Percentiles rank a stretch among this genome's conserved stretches.
These are phyloP conservation scores for Stereum hirsutum DNA, from an alignment of 1,284 basidiomycete species.

Conservation along the genomic window DNA sequence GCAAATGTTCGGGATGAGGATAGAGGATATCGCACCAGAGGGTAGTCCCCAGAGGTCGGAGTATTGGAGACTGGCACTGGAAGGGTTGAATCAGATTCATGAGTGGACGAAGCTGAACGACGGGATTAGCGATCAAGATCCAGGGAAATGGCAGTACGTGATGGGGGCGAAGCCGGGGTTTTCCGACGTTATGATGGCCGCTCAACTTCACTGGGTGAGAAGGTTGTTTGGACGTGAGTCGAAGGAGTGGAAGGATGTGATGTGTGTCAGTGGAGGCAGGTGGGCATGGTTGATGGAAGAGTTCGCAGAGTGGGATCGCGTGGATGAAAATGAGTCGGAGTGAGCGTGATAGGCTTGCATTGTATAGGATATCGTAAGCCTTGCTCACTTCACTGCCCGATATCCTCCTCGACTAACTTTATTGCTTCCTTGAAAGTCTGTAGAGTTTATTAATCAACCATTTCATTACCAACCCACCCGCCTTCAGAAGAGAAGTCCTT, in stretches of 20 bases:
- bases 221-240: conserved; percentile 23
- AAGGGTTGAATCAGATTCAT: conserved; percentile 20
- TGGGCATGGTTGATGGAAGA: conserved; percentile 25
- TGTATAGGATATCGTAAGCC: no score
- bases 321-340: neutral
- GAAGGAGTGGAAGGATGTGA: conserved; percentile 28
- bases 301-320: conserved; percentile 13
- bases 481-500: no score
- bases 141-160: conserved; percentile 19
- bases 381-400: no score
- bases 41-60: conserved; percentile 15
- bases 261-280: conserved; percentile 25
- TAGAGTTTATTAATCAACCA: no score
- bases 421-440: no score
- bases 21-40: conserved; percentile 24
- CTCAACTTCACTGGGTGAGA: conserved; percentile 20
- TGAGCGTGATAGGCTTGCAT: no score
- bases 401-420: no score
- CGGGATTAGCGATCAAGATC: no score
- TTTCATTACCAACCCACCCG: no score
- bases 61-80: conserved; percentile 23
- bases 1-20: conserved; percentile 19
- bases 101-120: conserved; percentile 22
- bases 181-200: conserved; percentile 26
- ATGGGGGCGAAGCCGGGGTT: conserved; percentile 21